phyloP scores from a whole-genome alignment of 305 asterid species.

The Fraxinus nigra region DNA sequence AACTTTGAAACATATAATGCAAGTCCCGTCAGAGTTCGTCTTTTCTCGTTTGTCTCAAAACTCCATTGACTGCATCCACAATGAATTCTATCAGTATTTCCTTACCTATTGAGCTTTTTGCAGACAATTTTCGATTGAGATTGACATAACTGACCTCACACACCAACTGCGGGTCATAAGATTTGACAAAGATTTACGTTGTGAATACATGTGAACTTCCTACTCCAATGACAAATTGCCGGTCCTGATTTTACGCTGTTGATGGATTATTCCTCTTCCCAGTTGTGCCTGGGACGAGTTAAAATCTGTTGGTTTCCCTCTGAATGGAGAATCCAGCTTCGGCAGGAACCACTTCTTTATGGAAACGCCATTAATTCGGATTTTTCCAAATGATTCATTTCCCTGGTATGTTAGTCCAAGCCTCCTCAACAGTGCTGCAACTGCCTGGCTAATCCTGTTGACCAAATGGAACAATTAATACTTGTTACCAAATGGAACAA shows the following conservation, averaged over 20 bases:
- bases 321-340: slow-evolving; percentile 52
- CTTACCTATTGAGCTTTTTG: neutral
- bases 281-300: slow-evolving; percentile 50
- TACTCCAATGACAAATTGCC: slow-evolving; percentile 63
- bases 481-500: neutral
- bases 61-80: neutral
- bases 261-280: slow-evolving; percentile 68
- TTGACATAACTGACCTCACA: neutral
- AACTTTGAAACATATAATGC: neutral
- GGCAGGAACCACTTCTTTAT: slow-evolving; percentile 87
- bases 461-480: slow-evolving; percentile 28
- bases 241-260: slow-evolving; percentile 71
- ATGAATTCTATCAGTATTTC: neutral
- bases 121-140: neutral
- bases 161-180: neutral
- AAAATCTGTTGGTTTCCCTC: slow-evolving; percentile 34
- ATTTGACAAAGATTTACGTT: neutral
- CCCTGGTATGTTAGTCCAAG: slow-evolving; percentile 74
- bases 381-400: slow-evolving; percentile 76
- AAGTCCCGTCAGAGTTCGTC: neutral
- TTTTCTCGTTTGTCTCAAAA: neutral
- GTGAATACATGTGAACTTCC: slow-evolving; percentile 3
- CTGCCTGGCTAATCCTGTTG: slow-evolving; percentile 75
- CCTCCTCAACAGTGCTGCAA: slow-evolving; percentile 80
- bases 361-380: slow-evolving; percentile 67